Evolutionary conservation across 768 basidiomycete species (phyloP), one percentile per base, ranked within the genome.

Genomic region (Cubamyces lactineus): DNA sequence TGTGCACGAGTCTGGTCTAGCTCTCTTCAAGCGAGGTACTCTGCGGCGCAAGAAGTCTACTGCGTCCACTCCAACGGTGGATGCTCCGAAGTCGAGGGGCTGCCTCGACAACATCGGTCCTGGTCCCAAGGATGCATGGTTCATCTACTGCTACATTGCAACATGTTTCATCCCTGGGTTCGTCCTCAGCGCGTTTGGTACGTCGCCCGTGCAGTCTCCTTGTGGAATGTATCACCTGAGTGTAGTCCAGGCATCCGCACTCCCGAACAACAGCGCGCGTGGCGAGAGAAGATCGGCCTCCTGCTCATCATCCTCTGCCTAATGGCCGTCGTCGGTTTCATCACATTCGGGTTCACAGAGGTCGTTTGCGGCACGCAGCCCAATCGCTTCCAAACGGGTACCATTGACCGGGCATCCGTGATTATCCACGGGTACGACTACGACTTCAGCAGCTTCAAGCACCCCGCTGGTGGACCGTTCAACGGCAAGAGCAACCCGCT

Each of bases 261-360:
- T 28, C 90, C 93, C 0, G 97, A 99, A 66, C 91, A 90, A 67
- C 95, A 97, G 73, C 86, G 94, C 51, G 97, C 97, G 45, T 99
- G 96, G 96, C 83, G 97, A 65, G 97, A 99, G 77, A 99, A 99
- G 79, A 94, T 98, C 76, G 97, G 96, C 8, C 84, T 99, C 24
- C 79, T 99, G 51, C 79, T 82, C 66, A 81, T 98, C 74, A 93
- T 96, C 70, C 72, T 83, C 16, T 5, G 75, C n/a, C 83, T 95
- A 64, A 97, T 98, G 96, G 91, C 92, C 17, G 85, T 80, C 55
- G 97, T 99, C 70, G 97, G 96, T 71, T 99, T 94, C 85, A 81
- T 99, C 72, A 99, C 97, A 12, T 99, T 99, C 77, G 97, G 97
- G 8, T 99, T 99, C 80, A 98, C 95, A 11, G 86, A 94, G 71